phyloP scores from a whole-genome alignment of 2,329 filamentous ascomycete species.

The Trichoderma lentiforme region DNA sequence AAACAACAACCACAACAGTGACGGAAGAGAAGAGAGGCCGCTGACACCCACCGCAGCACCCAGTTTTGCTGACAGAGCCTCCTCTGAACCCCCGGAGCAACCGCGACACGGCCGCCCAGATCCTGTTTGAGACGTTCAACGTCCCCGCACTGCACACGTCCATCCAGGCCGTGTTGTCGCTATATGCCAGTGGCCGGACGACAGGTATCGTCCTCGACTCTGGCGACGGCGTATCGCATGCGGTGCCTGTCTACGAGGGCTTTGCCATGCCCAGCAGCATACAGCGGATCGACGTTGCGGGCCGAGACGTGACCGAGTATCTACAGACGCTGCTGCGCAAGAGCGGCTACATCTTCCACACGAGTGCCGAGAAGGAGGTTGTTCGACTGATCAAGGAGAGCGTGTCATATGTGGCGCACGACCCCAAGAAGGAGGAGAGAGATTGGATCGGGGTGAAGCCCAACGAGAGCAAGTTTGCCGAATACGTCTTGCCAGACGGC shows the following conservation, averaged over 20 bases:
- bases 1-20: neutral
- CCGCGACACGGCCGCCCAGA: conserved; percentile 92
- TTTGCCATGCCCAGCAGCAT: conserved; percentile 97
- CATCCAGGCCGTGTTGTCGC: conserved; percentile 91
- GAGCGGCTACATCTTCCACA: conserved; percentile 92
- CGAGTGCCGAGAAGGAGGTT: conserved; percentile 98
- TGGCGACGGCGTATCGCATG: conserved; percentile 94
- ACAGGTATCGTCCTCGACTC: conserved; percentile 95
- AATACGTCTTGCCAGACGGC: conserved; percentile 89
- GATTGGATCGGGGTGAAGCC: conserved; percentile 83
- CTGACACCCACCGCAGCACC: conserved; percentile 63
- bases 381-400: conserved; percentile 96
- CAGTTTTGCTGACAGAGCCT: conserved; percentile 91
- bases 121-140: conserved; percentile 98
- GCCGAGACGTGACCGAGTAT: conserved; percentile 93
- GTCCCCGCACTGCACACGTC: conserved; percentile 95
- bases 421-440: conserved; percentile 93
- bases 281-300: conserved; percentile 91
- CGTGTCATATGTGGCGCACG: conserved; percentile 83
- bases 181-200: conserved; percentile 93
- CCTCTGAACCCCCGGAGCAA: conserved; percentile 94
- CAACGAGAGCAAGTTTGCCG: conserved; percentile 72
- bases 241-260: conserved; percentile 95
- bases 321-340: conserved; percentile 88
- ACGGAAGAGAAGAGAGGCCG: neutral